These are phyloP conservation scores for Alternaria sp. DNA, from an alignment of 2,329 filamentous ascomycete species.

Conservation along the genomic window DNA sequence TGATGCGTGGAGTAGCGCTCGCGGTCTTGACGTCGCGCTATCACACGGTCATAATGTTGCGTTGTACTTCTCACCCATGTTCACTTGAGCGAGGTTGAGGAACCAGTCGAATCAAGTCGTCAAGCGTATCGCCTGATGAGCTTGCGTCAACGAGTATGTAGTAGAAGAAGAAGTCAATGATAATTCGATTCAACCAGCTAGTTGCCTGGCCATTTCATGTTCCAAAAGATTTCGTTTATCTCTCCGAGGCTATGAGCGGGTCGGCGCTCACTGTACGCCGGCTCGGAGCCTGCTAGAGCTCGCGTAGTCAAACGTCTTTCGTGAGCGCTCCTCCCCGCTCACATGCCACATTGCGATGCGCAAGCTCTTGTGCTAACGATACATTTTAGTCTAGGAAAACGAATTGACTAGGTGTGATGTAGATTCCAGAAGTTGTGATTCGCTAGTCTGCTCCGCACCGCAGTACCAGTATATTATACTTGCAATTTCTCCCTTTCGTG, in stretches of 20 bases:
- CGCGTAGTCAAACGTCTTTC: background rate
- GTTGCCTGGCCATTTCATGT: background rate
- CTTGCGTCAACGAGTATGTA: background rate
- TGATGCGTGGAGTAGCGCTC: background rate
- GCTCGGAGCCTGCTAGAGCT: background rate
- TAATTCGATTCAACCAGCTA: fast-evolving
- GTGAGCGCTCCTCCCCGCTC: background rate
- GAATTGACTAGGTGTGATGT: background rate
- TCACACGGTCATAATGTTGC: background rate
- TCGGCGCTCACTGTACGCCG: background rate
- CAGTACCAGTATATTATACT: no score
- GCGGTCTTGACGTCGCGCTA: background rate
- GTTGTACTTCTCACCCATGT: no score
- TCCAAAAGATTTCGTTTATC: background rate
- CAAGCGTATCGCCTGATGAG: background rate
- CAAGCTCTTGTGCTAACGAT: background rate
- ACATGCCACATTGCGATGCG: background rate
- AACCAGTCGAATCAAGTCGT: fast-evolving
- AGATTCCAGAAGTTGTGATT: background rate
- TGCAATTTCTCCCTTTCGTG: no score
- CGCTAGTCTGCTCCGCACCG: background rate
- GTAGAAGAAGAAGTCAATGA: background rate
- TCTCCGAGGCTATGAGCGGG: background rate
- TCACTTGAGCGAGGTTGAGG: background rate
- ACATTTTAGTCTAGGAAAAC: background rate